Percentiles rank a stretch among this genome's conserved stretches.
Evolutionary conservation across 2,329 filamentous ascomycete genomes (phyloP).

Genomic region (Claviceps sp.): DNA sequence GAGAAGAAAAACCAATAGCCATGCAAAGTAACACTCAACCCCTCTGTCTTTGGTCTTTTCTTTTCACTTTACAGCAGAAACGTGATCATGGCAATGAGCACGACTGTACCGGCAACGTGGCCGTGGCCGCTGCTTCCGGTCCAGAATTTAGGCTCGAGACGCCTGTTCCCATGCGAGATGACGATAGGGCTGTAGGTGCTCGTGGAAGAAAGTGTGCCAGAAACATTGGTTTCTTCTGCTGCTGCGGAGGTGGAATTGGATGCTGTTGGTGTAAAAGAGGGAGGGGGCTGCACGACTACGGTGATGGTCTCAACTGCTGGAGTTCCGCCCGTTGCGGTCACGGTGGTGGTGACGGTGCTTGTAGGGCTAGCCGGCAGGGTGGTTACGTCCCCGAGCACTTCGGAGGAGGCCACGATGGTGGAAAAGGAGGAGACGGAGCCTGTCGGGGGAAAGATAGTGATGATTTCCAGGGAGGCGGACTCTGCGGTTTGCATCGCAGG

Average conservation of each 20-base stretch:
- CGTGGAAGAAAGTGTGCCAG: constrained; percentile 12
- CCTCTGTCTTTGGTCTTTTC: neutral
- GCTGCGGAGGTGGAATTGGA: constrained; percentile 20
- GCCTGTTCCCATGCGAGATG: constrained; percentile 20
- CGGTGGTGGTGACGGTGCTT: constrained; percentile 17
- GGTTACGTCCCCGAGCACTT: constrained; percentile 13
- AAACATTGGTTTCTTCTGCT: neutral
- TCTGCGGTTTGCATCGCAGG: neutral
- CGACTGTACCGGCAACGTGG: constrained; percentile 21
- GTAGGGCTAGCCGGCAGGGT: constrained; percentile 10
- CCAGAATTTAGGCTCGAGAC: constrained; percentile 17
- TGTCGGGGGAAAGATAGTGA: constrained; percentile 11
- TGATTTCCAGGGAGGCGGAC: constrained; percentile 8
- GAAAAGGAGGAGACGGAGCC: neutral
- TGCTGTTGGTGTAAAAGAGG: constrained; percentile 12
- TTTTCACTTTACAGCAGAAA: constrained; percentile 17
- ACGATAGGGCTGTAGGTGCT: constrained; percentile 14
- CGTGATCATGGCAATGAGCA: constrained; percentile 22
- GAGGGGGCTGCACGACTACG: constrained; percentile 16
- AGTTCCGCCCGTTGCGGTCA: constrained; percentile 18
- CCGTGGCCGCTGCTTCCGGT: constrained; percentile 16
- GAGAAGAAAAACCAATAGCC: no score
- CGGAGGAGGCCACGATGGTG: constrained; percentile 6
- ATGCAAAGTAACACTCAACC: no score
- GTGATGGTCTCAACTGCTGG: constrained; percentile 19